phyloP scores from a whole-genome alignment of 2,329 filamentous ascomycete genomes.

The Cladophialophora chaetospira region DNA sequence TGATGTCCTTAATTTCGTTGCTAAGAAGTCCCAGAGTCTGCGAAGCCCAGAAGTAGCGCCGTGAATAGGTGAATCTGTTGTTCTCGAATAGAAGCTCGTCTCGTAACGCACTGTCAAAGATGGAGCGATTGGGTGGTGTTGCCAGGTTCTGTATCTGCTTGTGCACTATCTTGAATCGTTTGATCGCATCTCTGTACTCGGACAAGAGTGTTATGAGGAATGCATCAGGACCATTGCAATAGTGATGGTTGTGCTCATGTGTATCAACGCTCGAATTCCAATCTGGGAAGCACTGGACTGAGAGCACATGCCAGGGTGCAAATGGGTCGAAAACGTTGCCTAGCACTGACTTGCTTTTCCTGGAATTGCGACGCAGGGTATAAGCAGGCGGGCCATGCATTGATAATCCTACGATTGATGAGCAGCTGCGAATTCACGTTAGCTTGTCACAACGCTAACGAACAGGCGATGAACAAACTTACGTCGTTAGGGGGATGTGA shows the following conservation, averaged over 20 bases:
- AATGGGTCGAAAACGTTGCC: constrained; percentile 62
- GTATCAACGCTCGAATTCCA: constrained; percentile 59
- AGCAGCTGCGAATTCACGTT: constrained; percentile 41
- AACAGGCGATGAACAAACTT: background rate
- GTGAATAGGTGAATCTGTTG: constrained; percentile 32
- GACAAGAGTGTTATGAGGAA: constrained; percentile 61
- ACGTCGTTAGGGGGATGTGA: constrained; percentile 61
- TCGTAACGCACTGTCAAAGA: constrained; percentile 32
- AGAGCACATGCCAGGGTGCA: constrained; percentile 62
- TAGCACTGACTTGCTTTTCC: constrained; percentile 51
- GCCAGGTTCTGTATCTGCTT: constrained; percentile 60
- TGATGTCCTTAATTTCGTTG: constrained; percentile 36
- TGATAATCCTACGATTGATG: constrained; percentile 61
- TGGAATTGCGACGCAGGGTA: constrained; percentile 52
- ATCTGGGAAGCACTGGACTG: constrained; percentile 62
- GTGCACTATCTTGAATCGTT: constrained; percentile 60
- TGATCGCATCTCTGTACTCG: constrained; percentile 63
- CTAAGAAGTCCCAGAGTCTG: constrained; percentile 35
- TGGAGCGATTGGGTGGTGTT: constrained; percentile 53
- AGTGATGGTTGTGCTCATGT: constrained; percentile 58
- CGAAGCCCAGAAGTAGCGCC: constrained; percentile 36
- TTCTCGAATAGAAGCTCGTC: constrained; percentile 34
- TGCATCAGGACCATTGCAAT: constrained; percentile 63
- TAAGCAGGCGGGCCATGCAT: constrained; percentile 56
- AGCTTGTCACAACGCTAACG: background rate